Conservation (phyloP, 2,329 filamentous ascomycete genomes). For the Camillea tinctor region DNA sequence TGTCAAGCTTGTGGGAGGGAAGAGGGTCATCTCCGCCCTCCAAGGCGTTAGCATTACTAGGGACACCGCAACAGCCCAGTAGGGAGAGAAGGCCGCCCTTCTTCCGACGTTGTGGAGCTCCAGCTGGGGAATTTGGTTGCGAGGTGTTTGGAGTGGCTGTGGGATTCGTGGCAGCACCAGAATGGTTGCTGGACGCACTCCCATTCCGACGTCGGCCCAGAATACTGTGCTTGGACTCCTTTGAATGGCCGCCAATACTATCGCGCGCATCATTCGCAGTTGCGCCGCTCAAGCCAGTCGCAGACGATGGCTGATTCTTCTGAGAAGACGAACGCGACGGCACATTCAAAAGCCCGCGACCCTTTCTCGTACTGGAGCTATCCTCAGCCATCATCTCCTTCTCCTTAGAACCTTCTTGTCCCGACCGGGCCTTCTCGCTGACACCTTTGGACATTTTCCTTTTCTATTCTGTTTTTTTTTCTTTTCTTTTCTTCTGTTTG, state of each 20-base stretch:
- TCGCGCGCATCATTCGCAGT: slow-evolving; percentile 59
- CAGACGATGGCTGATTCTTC: slow-evolving; percentile 58
- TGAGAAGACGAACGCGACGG: slow-evolving; percentile 63
- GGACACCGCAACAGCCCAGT: slow-evolving; percentile 65
- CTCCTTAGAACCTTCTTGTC: slow-evolving; percentile 27
- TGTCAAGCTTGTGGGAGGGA: slow-evolving; percentile 55
- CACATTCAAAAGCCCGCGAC: slow-evolving; percentile 53
- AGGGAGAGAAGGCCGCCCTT: slow-evolving; percentile 60
- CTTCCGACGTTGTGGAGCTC: slow-evolving; percentile 46
- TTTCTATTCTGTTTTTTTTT: too few species aligned
- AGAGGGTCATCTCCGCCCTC: slow-evolving; percentile 55
- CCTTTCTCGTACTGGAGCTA: slow-evolving; percentile 28
- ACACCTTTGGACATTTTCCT: slow-evolving; percentile 30
- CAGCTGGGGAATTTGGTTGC: slow-evolving; percentile 51
- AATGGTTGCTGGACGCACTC: slow-evolving; percentile 65
- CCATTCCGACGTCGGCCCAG: slow-evolving; percentile 63
- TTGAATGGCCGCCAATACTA: slow-evolving; percentile 63
- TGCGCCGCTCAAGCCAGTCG: slow-evolving; percentile 58
- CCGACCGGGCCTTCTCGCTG: slow-evolving; percentile 24
- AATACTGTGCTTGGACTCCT: slow-evolving; percentile 64
- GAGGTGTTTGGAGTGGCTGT: slow-evolving; percentile 49
- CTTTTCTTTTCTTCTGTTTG: too few species aligned
- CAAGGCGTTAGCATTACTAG: slow-evolving; percentile 56
- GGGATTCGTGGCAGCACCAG: slow-evolving; percentile 52
- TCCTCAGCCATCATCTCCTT: slow-evolving; percentile 26